phyloP scores from a whole-genome alignment of 1,284 basidiomycete genomes.

The Microbotryomycetes sp. region DNA sequence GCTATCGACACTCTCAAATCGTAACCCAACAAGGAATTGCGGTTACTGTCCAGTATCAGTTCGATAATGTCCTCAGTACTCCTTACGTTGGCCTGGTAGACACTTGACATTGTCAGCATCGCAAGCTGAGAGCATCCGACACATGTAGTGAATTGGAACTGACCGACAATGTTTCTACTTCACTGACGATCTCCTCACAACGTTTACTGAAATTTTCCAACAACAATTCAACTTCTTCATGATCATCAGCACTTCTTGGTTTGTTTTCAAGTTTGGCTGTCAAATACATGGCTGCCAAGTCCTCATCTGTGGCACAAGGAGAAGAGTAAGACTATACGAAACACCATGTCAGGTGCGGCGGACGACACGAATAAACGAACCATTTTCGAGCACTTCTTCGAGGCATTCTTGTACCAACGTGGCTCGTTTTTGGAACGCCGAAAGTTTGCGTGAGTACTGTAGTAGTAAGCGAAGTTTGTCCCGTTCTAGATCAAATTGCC shows the following conservation, averaged over 20 bases:
- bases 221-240: conserved; percentile 87
- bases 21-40: conserved; percentile 83
- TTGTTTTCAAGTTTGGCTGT: conserved; percentile 64
- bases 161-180: conserved; percentile 80
- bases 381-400: conserved; percentile 83
- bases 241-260: conserved; percentile 61
- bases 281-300: conserved; percentile 85
- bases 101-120: conserved; percentile 1
- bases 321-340: background rate
- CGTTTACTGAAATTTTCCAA: conserved; percentile 92
- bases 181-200: conserved; percentile 89
- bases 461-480: conserved; percentile 84
- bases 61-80: conserved; percentile 97
- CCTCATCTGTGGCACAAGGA: conserved; percentile 61
- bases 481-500: conserved; percentile 47
- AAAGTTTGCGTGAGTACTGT: conserved; percentile 78
- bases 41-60: conserved; percentile 90
- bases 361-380: conserved; percentile 47
- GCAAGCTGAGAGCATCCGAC: too few relatives aligned
- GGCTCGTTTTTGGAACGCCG: conserved; percentile 80
- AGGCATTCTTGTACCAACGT: conserved; percentile 79
- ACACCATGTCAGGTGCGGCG: too few relatives aligned
- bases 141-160: conserved; percentile 32
- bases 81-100: conserved; percentile 71
- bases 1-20: conserved; percentile 91